Evolutionary conservation across 495 filamentous ascomycete genomes (phyloP), one percentile per base, ranked within the genome.

Genomic region (Neurospora sublineolata): DNA sequence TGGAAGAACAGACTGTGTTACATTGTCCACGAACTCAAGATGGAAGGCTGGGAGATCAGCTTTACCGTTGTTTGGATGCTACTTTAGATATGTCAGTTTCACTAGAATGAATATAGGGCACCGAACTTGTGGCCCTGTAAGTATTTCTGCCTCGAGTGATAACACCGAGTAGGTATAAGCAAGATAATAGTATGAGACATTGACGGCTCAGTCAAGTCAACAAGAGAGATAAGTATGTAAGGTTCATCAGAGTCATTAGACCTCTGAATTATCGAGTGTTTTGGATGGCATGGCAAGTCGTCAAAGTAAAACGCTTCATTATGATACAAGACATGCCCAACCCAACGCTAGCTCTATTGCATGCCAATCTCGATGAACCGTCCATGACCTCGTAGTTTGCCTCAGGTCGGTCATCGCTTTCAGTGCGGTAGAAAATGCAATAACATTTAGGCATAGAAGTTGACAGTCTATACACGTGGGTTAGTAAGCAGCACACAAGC

Each of bases 381-480:
- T 52, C 18, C 38, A 64, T 60, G 37, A 18, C 52, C 52, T 64
- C 18, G 23, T 30, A 6, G 4, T 60, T 60, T 30, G 52, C 52
- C 12, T 16, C 1, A 64, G 52, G 27, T 64, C 27, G 52, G 52
- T 64, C 52, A 16, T 64, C 52, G 52, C 52, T 64, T 64, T 33
- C 14, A 18, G 27, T 64, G 33, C 27, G 27, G 52, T 64, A 64
- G 27, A 18, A 64, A 64, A 64, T 64, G 52, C 27, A 41, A 10
- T 33, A 41, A 89, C 70, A 76, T 82, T 84, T 84, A 88, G 68
- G 86, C 86, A 74, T 87, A 88, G 76, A 88, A 88, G 76, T 87
- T 87, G 81, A 88, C 86, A 12, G 84, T 86, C 86, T 88, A 69
- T 12, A 67, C 60, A 60, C 23, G n/a, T 27, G 33, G 74, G 74